phyloP scores from a whole-genome alignment of 1,139 yeast genomes.

The Meyerozyma sp. region DNA sequence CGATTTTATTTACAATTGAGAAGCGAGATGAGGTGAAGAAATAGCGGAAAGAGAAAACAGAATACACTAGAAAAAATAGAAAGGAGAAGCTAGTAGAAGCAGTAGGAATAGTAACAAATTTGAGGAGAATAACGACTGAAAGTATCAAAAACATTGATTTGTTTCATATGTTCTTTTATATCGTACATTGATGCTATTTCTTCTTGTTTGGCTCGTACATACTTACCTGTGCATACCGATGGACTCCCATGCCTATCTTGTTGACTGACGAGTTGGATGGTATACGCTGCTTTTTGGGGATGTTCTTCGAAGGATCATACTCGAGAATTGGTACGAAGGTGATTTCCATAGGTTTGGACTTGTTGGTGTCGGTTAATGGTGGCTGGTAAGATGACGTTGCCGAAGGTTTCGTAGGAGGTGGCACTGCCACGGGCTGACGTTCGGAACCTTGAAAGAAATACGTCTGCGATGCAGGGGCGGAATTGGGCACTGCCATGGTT shows the following conservation, averaged over 20 bases:
- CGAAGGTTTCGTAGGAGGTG: not conserved
- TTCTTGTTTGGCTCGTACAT: slow-evolving; percentile 32
- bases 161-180: too few species aligned
- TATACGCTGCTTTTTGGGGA: slow-evolving; percentile 4
- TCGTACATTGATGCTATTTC: slow-evolving; percentile 1
- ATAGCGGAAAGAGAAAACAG: not conserved
- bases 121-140: too few species aligned
- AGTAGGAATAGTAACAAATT: too few species aligned
- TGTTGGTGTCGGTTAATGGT: slow-evolving; percentile 13
- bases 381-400: not conserved
- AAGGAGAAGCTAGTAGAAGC: too few species aligned
- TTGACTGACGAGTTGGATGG: slow-evolving; percentile 4
- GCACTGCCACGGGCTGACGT: not conserved
- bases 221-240: slow-evolving; percentile 27
- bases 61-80: not conserved
- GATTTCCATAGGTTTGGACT: slow-evolving; percentile 24
- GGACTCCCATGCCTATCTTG: slow-evolving; percentile 18
- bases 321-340: slow-evolving; percentile 40
- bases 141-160: too few species aligned
- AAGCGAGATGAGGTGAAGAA: not conserved
- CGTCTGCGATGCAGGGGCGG: slow-evolving; percentile 2
- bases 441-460: not conserved
- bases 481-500: not conserved
- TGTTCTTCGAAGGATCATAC: slow-evolving; percentile 37
- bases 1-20: not conserved